Conservation (phyloP, 148 eudicot genomes). For the Salicornia ramosissima region DNA sequence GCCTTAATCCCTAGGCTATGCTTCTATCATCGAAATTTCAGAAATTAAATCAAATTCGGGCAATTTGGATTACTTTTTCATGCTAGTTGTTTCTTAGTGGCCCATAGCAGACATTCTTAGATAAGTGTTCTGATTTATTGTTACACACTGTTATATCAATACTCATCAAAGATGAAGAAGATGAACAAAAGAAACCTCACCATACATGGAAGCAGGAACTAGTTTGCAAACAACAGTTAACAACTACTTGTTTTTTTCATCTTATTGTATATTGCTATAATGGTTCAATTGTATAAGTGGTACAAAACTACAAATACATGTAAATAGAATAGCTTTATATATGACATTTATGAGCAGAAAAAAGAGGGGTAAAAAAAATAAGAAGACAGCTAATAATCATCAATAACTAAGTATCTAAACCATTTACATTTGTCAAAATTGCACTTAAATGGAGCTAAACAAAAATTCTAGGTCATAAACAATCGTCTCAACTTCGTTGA, state of each 20-base stretch:
- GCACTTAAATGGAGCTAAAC: slow-evolving; percentile 1
- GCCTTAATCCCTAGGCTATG: too few relatives aligned
- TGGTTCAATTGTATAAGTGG: slow-evolving; percentile 16
- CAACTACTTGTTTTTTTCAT: neutral
- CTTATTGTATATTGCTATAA: slow-evolving; percentile 5
- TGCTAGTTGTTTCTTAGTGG: neutral
- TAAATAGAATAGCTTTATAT: slow-evolving; percentile 8
- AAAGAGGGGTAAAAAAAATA: neutral
- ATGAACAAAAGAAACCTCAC: neutral
- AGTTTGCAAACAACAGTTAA: neutral
- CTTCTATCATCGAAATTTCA: too few relatives aligned
- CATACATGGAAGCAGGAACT: neutral
- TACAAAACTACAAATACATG: neutral
- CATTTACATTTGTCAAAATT: slow-evolving; percentile 33
- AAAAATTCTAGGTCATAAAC: slow-evolving; percentile 12
- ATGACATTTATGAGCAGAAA: neutral
- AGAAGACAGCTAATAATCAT: neutral
- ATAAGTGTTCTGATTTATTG: neutral
- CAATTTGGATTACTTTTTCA: too few relatives aligned
- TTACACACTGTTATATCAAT: neutral
- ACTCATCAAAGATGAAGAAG: neutral
- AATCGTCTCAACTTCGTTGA: slow-evolving; percentile 33
- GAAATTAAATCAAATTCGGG: too few relatives aligned
- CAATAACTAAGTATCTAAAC: slow-evolving; percentile 16
- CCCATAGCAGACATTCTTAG: neutral